These are phyloP conservation scores for Nemania abortiva DNA, from an alignment of 2,329 filamentous ascomycete species.

Conservation along the genomic window DNA sequence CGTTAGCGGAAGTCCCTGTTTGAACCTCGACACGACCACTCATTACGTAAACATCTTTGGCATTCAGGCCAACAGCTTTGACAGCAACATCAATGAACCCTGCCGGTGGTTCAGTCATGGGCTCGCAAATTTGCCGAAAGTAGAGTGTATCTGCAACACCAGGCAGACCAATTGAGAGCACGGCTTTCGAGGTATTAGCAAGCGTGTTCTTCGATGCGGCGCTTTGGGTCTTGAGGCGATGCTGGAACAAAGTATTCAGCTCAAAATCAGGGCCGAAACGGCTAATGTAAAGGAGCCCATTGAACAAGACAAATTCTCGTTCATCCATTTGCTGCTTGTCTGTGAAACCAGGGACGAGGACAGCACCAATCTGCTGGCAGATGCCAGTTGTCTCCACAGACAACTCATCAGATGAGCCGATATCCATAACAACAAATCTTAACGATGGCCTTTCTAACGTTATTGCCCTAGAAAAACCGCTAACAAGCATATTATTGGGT, in stretches of 20 bases:
- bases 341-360: not conserved
- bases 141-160: constrained; percentile 32
- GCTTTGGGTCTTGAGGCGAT: no score
- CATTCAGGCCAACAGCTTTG: not conserved
- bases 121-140: constrained; percentile 35
- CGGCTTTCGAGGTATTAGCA: not conserved
- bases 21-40: not conserved
- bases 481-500: constrained; percentile 18
- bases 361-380: no score
- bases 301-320: not conserved
- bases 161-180: not conserved
- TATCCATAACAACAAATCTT: constrained; percentile 19
- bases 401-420: constrained; percentile 1
- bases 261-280: not conserved
- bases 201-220: not conserved
- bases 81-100: not conserved
- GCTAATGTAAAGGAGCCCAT: constrained; percentile 1
- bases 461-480: constrained; percentile 27
- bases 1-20: not conserved
- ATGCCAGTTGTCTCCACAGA: not conserved
- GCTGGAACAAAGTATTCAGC: not conserved
- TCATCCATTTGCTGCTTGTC: no score
- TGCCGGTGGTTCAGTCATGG: not conserved
- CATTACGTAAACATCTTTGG: not conserved
- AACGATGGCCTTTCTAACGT: constrained; percentile 34